phyloP scores from a whole-genome alignment of 176 grass and related monocot species.

The Thinopyrum elongatum region DNA sequence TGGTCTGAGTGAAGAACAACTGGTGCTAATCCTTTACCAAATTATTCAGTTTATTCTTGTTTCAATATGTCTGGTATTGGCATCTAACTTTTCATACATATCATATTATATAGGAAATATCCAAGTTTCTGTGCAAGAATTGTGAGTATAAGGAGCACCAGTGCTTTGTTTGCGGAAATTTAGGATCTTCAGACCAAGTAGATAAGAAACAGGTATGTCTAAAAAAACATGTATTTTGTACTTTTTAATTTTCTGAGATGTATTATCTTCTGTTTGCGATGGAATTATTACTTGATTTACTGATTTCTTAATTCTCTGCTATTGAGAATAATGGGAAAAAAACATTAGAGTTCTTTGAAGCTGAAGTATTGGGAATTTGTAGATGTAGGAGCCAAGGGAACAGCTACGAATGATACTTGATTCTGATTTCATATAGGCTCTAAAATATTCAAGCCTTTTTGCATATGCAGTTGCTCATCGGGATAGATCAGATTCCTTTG shows the following conservation, averaged over 20 bases:
- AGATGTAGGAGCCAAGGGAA: background rate
- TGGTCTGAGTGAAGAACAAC: constrained; percentile 3
- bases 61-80: background rate
- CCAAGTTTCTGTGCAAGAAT: constrained; percentile 32
- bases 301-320: background rate
- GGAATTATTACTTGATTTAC: background rate
- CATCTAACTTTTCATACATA: background rate
- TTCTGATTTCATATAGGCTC: background rate
- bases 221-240: background rate
- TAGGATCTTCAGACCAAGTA: background rate
- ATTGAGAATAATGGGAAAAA: background rate
- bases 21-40: constrained; percentile 1
- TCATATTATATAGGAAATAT: constrained; percentile 19
- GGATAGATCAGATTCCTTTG: background rate
- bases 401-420: background rate
- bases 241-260: background rate
- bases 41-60: constrained; percentile 6
- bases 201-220: no score
- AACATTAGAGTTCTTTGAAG: background rate
- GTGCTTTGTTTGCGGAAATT: background rate
- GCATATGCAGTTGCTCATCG: background rate
- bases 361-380: background rate
- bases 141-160: constrained; percentile 18
- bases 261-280: background rate
- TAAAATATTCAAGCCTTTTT: background rate